These are phyloP conservation scores for Blepharisma japonicum DNA, from an alignment of 73 alveolate species.

Conservation along the genomic window DNA sequence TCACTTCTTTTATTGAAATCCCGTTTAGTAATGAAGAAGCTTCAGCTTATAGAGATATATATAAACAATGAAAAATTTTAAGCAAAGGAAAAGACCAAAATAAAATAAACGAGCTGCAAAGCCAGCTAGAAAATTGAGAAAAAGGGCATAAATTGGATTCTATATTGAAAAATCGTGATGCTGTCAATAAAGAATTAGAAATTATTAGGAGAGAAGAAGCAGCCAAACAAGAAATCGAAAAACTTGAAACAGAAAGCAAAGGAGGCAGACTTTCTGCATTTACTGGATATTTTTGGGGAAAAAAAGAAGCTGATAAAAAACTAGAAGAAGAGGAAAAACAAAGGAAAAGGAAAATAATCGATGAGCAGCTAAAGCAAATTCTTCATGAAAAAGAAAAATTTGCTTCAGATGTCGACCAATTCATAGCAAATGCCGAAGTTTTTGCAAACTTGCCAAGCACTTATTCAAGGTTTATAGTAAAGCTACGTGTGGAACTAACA, in stretches of 20 bases:
- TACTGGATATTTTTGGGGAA: constrained; percentile 23
- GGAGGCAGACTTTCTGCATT: neutral
- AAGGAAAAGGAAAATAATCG: neutral
- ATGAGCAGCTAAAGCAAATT: neutral
- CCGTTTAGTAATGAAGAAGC: no score
- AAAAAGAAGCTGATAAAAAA: constrained; percentile 4
- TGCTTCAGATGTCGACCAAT: neutral
- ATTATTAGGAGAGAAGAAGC: constrained; percentile 1
- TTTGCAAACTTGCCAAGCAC: neutral
- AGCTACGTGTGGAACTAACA: neutral
- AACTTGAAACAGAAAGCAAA: neutral
- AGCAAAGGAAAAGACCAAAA: neutral
- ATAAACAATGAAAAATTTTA: neutral
- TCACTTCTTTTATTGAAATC: no score
- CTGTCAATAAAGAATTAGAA: constrained; percentile 6
- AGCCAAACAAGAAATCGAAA: neutral
- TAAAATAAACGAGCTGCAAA: neutral
- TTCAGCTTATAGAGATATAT: neutral
- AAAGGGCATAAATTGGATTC: neutral
- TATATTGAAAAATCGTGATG: neutral
- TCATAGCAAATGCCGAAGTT: neutral
- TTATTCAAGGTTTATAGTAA: neutral
- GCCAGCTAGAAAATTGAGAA: neutral
- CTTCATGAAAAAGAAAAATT: neutral
- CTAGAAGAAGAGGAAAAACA: constrained; percentile 5